Percentiles rank a stretch among this genome's conserved stretches.
phyloP scores from a whole-genome alignment of 257 asterid species.

The Primulina tabacum region DNA sequence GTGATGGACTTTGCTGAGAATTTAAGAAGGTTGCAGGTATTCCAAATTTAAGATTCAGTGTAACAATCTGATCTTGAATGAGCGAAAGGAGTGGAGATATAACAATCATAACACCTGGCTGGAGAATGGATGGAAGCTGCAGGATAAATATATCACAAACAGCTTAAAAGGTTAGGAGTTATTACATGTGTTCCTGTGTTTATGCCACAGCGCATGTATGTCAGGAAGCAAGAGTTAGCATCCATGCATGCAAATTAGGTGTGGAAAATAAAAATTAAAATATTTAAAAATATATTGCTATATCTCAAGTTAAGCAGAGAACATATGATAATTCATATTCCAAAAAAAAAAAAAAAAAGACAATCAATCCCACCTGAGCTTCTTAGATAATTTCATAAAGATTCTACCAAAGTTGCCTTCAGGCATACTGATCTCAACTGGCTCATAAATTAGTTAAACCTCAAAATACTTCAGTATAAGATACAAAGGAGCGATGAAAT shows the following conservation, averaged over 20 bases:
- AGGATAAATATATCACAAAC: constrained; percentile 20
- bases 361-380: no score
- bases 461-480: constrained; percentile 19
- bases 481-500: constrained; percentile 2
- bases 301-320: no score
- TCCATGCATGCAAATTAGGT: no score
- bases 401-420: background rate
- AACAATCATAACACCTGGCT: constrained; percentile 81
- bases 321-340: no score
- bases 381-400: no score
- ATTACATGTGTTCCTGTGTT: no score
- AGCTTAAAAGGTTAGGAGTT: no score
- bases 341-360: no score
- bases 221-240: no score
- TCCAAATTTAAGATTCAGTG: constrained; percentile 85
- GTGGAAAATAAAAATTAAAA: no score
- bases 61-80: constrained; percentile 95
- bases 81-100: constrained; percentile 97
- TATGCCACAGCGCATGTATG: no score
- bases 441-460: constrained; percentile 17
- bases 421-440: constrained; percentile 6
- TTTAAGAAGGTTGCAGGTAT: constrained; percentile 93
- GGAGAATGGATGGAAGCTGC: constrained; percentile 92
- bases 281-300: no score
- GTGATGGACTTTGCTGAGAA: constrained; percentile 83